phyloP scores from a whole-genome alignment of 2,329 filamentous ascomycete genomes.

The Cercospora nicotianae region DNA sequence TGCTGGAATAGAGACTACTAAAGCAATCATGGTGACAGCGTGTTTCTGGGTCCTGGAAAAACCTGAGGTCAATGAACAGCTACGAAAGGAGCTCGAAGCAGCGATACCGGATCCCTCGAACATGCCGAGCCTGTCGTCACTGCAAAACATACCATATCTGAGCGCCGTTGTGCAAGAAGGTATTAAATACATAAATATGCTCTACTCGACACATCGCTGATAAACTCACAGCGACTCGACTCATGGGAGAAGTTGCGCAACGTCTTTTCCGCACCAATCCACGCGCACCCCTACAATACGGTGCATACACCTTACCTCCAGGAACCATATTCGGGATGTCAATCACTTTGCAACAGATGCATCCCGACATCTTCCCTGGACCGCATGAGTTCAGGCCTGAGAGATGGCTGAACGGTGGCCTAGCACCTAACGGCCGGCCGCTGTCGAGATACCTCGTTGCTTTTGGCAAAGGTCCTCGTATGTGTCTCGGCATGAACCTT shows the following conservation, averaged over 20 bases:
- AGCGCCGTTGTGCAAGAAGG: slow-evolving; percentile 1
- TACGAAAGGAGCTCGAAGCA: slow-evolving; percentile 42
- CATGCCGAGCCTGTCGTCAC: slow-evolving; percentile 4
- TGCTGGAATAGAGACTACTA: slow-evolving; percentile 49
- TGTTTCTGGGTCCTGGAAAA: slow-evolving; percentile 45
- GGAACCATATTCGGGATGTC: slow-evolving; percentile 1
- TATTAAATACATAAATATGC: neutral
- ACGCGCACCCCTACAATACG: neutral
- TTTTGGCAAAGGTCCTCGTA: slow-evolving; percentile 15
- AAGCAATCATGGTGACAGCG: slow-evolving; percentile 44
- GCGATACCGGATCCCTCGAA: slow-evolving; percentile 19
- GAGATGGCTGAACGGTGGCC: slow-evolving; percentile 10
- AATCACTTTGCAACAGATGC: neutral
- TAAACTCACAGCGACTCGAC: slow-evolving; percentile 22
- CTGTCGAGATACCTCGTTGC: slow-evolving; percentile 16
- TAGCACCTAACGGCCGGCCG: slow-evolving; percentile 10
- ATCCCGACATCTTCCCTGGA: slow-evolving; percentile 17
- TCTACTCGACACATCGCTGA: slow-evolving; percentile 13
- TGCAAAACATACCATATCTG: neutral
- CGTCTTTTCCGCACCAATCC: slow-evolving; percentile 13
- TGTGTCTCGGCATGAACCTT: slow-evolving; percentile 18
- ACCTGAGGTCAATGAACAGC: slow-evolving; percentile 36
- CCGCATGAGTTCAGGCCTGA: neutral
- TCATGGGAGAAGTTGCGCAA: slow-evolving; percentile 25
- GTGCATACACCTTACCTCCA: neutral